phyloP scores from a whole-genome alignment of 352 stramenopile genomes.

The Phytophthora citrophthora region DNA sequence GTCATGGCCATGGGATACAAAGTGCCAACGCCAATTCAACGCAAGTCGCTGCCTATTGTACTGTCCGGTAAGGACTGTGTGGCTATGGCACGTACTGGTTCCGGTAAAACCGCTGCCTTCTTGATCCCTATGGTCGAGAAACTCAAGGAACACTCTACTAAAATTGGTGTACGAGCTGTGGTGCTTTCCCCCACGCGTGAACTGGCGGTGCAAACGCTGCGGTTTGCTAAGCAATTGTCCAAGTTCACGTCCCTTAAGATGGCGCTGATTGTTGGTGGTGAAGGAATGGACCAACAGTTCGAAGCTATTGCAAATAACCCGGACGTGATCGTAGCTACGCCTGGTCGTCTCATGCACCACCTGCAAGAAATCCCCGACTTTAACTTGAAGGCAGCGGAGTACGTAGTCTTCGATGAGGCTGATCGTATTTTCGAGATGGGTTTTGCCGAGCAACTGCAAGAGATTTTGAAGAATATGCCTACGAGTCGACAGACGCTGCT shows the following conservation, averaged over 20 bases:
- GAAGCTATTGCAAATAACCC: constrained; percentile 93
- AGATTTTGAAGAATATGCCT: constrained; percentile 94
- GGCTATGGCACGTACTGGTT: constrained; percentile 98
- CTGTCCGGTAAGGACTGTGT: constrained; percentile 97
- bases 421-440: constrained; percentile 99
- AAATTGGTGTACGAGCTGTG: constrained; percentile 87
- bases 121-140: constrained; percentile 98
- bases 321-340: constrained; percentile 95
- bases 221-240: constrained; percentile 88
- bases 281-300: constrained; percentile 99
- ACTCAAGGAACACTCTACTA: constrained; percentile 92
- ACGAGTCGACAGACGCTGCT: constrained; percentile 89
- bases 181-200: constrained; percentile 98
- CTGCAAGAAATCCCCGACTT: constrained; percentile 95
- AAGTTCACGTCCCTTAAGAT: constrained; percentile 94
- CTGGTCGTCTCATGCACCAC: constrained; percentile 94
- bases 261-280: constrained; percentile 96
- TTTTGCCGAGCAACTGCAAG: constrained; percentile 97
- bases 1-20: constrained; percentile 96
- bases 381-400: constrained; percentile 91
- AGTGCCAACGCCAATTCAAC: constrained; percentile 98
- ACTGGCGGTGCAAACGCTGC: constrained; percentile 98
- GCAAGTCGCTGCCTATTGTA: constrained; percentile 97
- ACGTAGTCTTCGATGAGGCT: constrained; percentile 98
- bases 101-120: constrained; percentile 98